These are phyloP conservation scores for Crepidotus variabilis DNA, from an alignment of 768 basidiomycete genomes.

Conservation along the genomic window DNA sequence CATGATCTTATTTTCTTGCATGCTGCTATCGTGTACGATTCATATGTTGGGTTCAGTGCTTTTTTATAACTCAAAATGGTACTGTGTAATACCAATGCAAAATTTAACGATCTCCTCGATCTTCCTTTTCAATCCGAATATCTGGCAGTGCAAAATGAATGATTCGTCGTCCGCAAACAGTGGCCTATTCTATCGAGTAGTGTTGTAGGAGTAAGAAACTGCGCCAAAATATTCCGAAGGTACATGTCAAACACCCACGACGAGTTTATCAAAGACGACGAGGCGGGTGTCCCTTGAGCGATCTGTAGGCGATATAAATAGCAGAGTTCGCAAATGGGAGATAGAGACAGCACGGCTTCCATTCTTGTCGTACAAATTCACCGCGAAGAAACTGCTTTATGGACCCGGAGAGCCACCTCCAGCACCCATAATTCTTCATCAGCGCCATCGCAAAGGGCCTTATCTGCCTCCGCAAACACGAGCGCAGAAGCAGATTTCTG, in stretches of 20 bases:
- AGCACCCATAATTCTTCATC: constrained; percentile 96
- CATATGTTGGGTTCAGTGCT: constrained; percentile 18
- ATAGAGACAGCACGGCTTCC: too few relatives aligned
- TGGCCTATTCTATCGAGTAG: too few relatives aligned
- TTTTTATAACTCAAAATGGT: constrained; percentile 2
- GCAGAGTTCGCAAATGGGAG: too few relatives aligned
- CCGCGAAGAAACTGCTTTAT: constrained; percentile 49
- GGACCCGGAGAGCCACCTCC: constrained; percentile 78
- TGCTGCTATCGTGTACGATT: constrained; percentile 25
- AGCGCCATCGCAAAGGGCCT: constrained; percentile 91
- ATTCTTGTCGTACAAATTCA: too few relatives aligned
- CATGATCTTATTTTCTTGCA: constrained; percentile 17
- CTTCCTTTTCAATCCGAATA: neutral
- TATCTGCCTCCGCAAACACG: constrained; percentile 92
- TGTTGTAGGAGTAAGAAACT: too few relatives aligned
- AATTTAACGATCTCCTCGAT: neutral
- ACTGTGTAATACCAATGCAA: constrained; percentile 13
- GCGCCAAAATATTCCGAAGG: too few relatives aligned
- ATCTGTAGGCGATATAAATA: too few relatives aligned
- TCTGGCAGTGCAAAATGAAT: too few relatives aligned
- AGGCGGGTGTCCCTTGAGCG: too few relatives aligned
- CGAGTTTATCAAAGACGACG: too few relatives aligned
- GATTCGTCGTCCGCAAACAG: too few relatives aligned
- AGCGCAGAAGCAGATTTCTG: constrained; percentile 82
- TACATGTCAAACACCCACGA: too few relatives aligned